Percentiles rank a stretch among this genome's conserved stretches.
phyloP scores from a whole-genome alignment of 1,284 basidiomycete species.

The Xerocomus tenax region DNA sequence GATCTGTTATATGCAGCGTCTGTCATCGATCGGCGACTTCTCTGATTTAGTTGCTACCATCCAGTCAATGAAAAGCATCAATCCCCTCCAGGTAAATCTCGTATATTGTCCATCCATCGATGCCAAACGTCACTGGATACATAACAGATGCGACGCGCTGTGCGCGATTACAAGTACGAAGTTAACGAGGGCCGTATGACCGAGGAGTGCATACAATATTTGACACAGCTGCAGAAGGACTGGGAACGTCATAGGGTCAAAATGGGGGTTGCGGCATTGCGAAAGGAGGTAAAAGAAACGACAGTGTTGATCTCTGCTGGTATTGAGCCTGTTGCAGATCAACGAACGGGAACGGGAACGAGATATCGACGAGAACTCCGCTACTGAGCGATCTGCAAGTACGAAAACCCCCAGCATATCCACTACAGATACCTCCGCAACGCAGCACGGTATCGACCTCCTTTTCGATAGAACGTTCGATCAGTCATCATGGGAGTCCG shows the following conservation, averaged over 20 bases:
- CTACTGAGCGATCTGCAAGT: constrained; percentile 21
- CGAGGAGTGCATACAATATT: constrained; percentile 89
- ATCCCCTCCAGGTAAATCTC: constrained; percentile 71
- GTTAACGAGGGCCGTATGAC: constrained; percentile 87
- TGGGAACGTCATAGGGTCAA: constrained; percentile 88
- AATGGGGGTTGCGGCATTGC: constrained; percentile 68
- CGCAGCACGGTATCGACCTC: constrained; percentile 61
- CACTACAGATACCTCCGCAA: constrained; percentile 31
- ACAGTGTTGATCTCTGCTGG: background rate
- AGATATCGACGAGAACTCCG: constrained; percentile 37
- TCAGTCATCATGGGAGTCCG: constrained; percentile 66
- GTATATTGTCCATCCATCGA: constrained; percentile 3
- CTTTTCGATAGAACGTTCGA: constrained; percentile 66
- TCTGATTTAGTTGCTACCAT: constrained; percentile 83
- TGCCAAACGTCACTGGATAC: background rate
- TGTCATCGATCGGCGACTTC: constrained; percentile 82
- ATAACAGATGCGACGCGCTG: constrained; percentile 77
- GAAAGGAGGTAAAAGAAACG: constrained; percentile 54
- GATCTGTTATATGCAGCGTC: constrained; percentile 46
- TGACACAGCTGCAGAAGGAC: constrained; percentile 88
- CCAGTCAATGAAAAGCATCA: constrained; percentile 77
- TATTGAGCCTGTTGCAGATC: constrained; percentile 38
- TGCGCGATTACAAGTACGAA: constrained; percentile 92
- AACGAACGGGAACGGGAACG: constrained; percentile 43
- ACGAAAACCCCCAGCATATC: constrained; percentile 29